A percentile compares a stretch with the other conserved stretches of the same genome.
These are phyloP conservation scores for Chytriomyces sp. DNA, from an alignment of 192 early-diverging fungal genomes.

Conservation along the genomic window DNA sequence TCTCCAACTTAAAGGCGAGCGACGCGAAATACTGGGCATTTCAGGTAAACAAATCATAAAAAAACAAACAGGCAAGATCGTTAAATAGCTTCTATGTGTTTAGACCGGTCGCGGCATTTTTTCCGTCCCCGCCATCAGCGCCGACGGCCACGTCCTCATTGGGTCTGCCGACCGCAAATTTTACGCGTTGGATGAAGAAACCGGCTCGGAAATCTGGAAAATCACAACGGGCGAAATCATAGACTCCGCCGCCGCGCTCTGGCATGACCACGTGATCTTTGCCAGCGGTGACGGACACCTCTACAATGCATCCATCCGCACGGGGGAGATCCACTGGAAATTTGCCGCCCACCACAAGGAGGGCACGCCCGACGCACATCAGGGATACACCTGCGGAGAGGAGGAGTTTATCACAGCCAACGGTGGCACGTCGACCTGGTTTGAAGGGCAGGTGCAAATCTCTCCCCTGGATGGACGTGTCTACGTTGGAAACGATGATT, in stretches of 20 bases:
- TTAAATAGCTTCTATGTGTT: too few species aligned
- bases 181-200: constrained; percentile 17
- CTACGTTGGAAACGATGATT: constrained; percentile 30
- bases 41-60: too few species aligned
- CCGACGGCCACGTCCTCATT: constrained; percentile 5
- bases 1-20: not conserved
- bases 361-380: not conserved
- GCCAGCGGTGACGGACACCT: constrained; percentile 27
- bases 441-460: constrained; percentile 24
- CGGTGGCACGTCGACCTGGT: constrained; percentile 23
- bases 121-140: constrained; percentile 16
- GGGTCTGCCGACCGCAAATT: constrained; percentile 19
- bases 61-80: too few species aligned
- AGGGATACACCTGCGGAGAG: constrained; percentile 19
- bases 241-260: constrained; percentile 7
- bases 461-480: constrained; percentile 19
- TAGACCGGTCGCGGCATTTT: constrained; percentile 28
- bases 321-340: constrained; percentile 11
- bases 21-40: constrained; percentile 18
- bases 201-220: constrained; percentile 6
- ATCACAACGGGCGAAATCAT: constrained; percentile 22
- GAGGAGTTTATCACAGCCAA: not conserved
- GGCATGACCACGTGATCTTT: constrained; percentile 4
- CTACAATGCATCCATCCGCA: constrained; percentile 15
- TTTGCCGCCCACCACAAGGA: constrained; percentile 22